Percentiles rank a stretch among this genome's conserved stretches.
Conservation (phyloP, 2,329 filamentous ascomycete genomes). For the Dothistroma septosporum region DNA sequence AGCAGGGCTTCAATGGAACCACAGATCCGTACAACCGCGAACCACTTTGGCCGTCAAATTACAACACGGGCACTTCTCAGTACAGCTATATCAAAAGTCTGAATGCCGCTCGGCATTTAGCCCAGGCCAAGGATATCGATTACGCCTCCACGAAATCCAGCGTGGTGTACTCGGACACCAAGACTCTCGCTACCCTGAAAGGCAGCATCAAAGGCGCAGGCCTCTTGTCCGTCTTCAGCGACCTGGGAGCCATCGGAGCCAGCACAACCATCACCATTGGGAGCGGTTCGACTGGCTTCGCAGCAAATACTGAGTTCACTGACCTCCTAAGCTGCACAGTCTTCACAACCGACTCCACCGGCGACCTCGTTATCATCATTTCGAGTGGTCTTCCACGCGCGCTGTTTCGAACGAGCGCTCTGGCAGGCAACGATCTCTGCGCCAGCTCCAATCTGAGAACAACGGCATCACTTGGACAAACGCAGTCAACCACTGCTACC, state of each 20-base stretch:
- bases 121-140: conserved; percentile 35
- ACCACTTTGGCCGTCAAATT: conserved; percentile 37
- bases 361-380: conserved; percentile 45
- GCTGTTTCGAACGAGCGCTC: conserved; percentile 36
- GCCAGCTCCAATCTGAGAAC: conserved; percentile 10
- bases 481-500: background rate
- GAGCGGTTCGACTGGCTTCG: conserved; percentile 11
- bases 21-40: conserved; percentile 37
- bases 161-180: conserved; percentile 26
- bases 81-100: conserved; percentile 40
- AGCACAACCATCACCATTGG: conserved; percentile 8
- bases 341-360: conserved; percentile 41
- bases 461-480: background rate
- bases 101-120: conserved; percentile 49
- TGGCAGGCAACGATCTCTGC: conserved; percentile 39
- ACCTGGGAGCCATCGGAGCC: conserved; percentile 8
- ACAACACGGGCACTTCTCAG: conserved; percentile 38
- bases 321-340: conserved; percentile 46
- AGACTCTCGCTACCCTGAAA: conserved; percentile 19
- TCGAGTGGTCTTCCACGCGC: conserved; percentile 43
- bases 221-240: conserved; percentile 19
- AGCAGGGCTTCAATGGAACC: conserved; percentile 51
- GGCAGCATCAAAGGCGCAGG: conserved; percentile 3
- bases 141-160: conserved; percentile 40
- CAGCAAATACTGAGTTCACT: conserved; percentile 15